A percentile compares a stretch with the other conserved stretches of the same genome.
phyloP scores from a whole-genome alignment of 169 alveolate genomes.

The Theileria sp. region DNA sequence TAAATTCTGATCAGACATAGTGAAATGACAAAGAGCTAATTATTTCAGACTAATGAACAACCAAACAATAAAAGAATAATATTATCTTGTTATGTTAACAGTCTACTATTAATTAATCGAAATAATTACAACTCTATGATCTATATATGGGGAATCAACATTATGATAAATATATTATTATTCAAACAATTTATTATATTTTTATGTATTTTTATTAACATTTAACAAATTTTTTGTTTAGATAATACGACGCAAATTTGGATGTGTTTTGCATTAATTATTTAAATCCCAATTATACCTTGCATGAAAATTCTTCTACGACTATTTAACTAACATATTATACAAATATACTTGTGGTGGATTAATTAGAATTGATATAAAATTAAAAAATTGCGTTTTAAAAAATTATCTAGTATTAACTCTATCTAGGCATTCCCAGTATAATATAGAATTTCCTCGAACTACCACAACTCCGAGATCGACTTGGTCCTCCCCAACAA shows the following conservation, averaged over 20 bases:
- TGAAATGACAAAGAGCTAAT: background rate
- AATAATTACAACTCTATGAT: background rate
- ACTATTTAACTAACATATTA: background rate
- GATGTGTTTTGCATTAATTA: background rate
- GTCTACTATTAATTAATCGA: background rate
- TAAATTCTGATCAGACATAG: conserved; percentile 25
- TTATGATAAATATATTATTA: no score
- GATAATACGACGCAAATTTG: background rate
- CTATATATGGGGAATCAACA: background rate
- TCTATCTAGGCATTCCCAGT: conserved; percentile 99
- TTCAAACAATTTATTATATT: background rate
- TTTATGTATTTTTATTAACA: no score
- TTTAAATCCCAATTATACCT: background rate
- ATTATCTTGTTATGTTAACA: background rate
- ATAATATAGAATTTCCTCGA: conserved; percentile 95
- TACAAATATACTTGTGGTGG: background rate
- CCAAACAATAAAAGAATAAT: background rate
- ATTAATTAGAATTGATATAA: background rate
- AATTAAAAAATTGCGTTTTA: background rate
- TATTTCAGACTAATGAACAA: background rate
- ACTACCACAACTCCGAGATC: conserved; percentile 96
- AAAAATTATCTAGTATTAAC: conserved; percentile 75
- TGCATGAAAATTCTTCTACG: background rate
- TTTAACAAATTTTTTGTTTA: background rate
- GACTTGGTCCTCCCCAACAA: conserved; percentile 80